These are phyloP conservation scores for Coemansia sp. DNA, from an alignment of 192 early-diverging fungal species.

Conservation along the genomic window DNA sequence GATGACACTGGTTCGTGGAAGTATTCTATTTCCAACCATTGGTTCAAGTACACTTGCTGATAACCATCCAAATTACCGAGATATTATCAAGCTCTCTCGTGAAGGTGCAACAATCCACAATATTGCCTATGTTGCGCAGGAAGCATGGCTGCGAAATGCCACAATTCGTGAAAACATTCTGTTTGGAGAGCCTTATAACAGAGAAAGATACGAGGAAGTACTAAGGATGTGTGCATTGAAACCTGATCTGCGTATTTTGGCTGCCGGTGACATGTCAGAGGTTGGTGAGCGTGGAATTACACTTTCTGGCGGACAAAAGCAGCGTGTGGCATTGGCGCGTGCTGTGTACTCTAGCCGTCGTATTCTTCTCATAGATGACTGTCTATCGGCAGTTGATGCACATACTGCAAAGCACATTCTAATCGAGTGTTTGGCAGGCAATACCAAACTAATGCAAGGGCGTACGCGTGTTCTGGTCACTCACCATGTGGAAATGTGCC, in stretches of 20 bases:
- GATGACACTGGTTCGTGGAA: constrained; percentile 52
- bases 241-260: too few relatives aligned
- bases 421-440: constrained; percentile 67
- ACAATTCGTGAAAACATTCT: too few relatives aligned
- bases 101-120: constrained; percentile 42
- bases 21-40: constrained; percentile 27
- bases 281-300: constrained; percentile 81
- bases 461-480: constrained; percentile 84
- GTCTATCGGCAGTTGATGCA: constrained; percentile 88
- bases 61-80: neutral
- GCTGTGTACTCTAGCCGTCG: constrained; percentile 72
- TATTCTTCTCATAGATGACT: constrained; percentile 80
- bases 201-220: too few relatives aligned
- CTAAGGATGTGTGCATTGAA: too few relatives aligned
- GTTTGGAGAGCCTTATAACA: too few relatives aligned
- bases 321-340: constrained; percentile 77
- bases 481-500: constrained; percentile 69
- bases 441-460: constrained; percentile 59
- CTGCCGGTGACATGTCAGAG: too few relatives aligned
- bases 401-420: constrained; percentile 86
- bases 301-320: constrained; percentile 83
- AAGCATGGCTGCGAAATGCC: too few relatives aligned
- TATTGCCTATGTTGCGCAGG: too few relatives aligned
- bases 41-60: neutral
- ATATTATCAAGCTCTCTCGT: constrained; percentile 50